Evolutionary conservation across 1,139 yeast genomes (phyloP).

Genomic region (Saccharomyces hybrid): DNA sequence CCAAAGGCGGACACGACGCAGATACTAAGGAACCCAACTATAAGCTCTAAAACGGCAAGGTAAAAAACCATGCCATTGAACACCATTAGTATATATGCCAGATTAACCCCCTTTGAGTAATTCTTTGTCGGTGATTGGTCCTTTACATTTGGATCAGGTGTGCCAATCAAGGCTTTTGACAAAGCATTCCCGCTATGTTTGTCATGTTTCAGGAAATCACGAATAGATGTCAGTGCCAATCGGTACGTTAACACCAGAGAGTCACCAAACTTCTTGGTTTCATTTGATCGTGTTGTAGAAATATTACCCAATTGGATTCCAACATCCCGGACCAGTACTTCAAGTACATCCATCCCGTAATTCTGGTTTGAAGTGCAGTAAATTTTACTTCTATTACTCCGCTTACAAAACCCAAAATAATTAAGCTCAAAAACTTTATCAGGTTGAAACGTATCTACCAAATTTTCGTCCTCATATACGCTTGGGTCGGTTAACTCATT

Average conservation of each 20-base stretch:
- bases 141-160: constrained; percentile 2
- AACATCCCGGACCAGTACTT: constrained; percentile 25
- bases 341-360: constrained; percentile 25
- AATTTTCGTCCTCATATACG: constrained; percentile 24
- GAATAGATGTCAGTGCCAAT: constrained; percentile 14
- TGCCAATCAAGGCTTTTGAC: constrained; percentile 2
- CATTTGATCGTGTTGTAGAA: constrained; percentile 14
- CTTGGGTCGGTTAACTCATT: constrained; percentile 13
- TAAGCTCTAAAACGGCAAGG: constrained; percentile 1
- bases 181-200: constrained; percentile 3
- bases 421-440: constrained; percentile 22
- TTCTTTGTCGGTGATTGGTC: background rate
- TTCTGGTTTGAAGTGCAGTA: constrained; percentile 22
- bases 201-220: constrained; percentile 12
- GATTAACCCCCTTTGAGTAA: constrained; percentile 12
- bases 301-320: constrained; percentile 27
- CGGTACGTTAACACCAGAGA: constrained; percentile 22
- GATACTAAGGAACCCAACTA: constrained; percentile 5
- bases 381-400: constrained; percentile 6
- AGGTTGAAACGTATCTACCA: constrained; percentile 23
- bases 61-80: constrained; percentile 10
- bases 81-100: constrained; percentile 12
- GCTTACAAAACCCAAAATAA: constrained; percentile 27
- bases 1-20: constrained; percentile 11
- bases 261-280: constrained; percentile 21